These are phyloP conservation scores for Filobasidium wieringae DNA, from an alignment of 768 basidiomycete species.

Conservation along the genomic window DNA sequence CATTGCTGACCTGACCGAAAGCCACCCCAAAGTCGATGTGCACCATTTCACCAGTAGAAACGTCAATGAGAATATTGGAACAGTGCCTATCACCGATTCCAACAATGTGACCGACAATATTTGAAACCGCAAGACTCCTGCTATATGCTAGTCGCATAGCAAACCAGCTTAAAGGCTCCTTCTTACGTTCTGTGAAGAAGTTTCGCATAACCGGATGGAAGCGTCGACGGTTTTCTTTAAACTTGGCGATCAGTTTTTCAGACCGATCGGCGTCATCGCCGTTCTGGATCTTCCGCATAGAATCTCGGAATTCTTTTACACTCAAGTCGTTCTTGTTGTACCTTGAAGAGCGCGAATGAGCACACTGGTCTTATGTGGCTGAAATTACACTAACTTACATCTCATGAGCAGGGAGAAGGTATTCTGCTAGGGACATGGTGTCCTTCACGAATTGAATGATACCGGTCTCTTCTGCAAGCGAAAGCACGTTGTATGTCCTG, in stretches of 20 bases:
- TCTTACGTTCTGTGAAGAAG: conserved; percentile 83
- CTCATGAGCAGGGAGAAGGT: conserved; percentile 55
- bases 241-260: conserved; percentile 26
- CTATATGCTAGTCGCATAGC: conserved; percentile 70
- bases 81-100: conserved; percentile 97
- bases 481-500: conserved; percentile 78
- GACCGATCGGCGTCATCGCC: conserved; percentile 13
- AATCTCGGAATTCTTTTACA: conserved; percentile 30
- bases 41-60: conserved; percentile 73
- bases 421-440: conserved; percentile 53
- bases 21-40: conserved; percentile 98
- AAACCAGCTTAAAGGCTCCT: conserved; percentile 89
- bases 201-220: conserved; percentile 85
- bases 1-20: conserved; percentile 73
- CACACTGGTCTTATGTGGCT: neutral
- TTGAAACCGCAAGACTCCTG: conserved; percentile 90
- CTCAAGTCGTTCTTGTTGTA: conserved; percentile 55
- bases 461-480: conserved; percentile 66
- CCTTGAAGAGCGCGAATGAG: conserved; percentile 38
- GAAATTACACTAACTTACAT: conserved; percentile 46
- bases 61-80: conserved; percentile 90
- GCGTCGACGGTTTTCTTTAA: conserved; percentile 40
- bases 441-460: conserved; percentile 82
- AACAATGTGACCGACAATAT: conserved; percentile 92
- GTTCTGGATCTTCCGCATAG: conserved; percentile 32